A percentile compares a stretch with the other conserved stretches of the same genome.
phyloP scores from a whole-genome alignment of 2,329 filamentous ascomycete genomes.

The Colletotrichum phormii region DNA sequence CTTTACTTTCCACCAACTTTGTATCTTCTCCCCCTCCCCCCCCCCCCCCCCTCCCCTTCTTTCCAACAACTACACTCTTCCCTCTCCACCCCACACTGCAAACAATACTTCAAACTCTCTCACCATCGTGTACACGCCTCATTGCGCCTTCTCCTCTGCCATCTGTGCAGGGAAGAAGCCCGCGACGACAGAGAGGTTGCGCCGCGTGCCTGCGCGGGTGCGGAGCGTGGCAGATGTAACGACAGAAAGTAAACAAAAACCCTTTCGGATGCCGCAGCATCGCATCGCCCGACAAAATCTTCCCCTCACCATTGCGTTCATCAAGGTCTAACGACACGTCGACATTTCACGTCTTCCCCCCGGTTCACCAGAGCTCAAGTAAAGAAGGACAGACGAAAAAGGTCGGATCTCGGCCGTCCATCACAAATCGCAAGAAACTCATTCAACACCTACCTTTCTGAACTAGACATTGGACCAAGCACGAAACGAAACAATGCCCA shows the following conservation, averaged over 20 bases:
- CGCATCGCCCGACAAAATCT: background rate
- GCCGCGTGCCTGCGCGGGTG: slow-evolving; percentile 12
- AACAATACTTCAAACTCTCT: background rate
- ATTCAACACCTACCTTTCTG: background rate
- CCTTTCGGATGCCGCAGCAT: slow-evolving; percentile 15
- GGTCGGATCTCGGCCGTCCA: background rate
- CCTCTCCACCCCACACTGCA: background rate
- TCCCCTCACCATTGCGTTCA: background rate
- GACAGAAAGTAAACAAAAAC: slow-evolving; percentile 32
- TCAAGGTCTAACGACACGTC: background rate
- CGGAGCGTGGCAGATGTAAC: slow-evolving; percentile 18
- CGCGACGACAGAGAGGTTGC: slow-evolving; percentile 8
- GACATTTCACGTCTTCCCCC: background rate
- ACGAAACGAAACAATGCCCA: background rate
- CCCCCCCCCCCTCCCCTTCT: too few species aligned
- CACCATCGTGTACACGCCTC: background rate
- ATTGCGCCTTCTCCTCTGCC: background rate
- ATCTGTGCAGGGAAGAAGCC: slow-evolving; percentile 30
- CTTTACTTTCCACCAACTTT: background rate
- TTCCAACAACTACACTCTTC: background rate
- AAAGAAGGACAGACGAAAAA: background rate
- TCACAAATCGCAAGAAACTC: background rate
- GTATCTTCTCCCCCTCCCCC: background rate
- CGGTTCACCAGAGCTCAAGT: background rate
- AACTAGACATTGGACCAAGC: background rate